phyloP scores from a whole-genome alignment of 768 basidiomycete genomes.

The Russula foetens region DNA sequence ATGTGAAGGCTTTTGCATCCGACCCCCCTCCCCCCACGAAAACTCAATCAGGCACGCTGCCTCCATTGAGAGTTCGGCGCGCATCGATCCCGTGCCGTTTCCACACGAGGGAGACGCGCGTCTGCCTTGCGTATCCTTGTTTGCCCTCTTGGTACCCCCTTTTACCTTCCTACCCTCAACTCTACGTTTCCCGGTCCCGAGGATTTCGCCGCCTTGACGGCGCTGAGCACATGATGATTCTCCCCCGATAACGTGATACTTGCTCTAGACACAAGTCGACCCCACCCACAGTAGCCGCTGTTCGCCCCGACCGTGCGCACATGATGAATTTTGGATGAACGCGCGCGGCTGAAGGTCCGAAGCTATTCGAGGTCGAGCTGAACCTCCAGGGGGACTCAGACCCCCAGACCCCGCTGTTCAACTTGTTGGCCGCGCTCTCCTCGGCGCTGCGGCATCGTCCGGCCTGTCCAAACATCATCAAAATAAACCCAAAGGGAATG shows the following conservation, averaged over 20 bases:
- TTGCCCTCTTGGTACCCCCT: background rate
- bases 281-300: no score
- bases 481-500: no score
- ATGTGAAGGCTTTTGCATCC: background rate
- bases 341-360: no score
- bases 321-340: no score
- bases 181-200: conserved; percentile 6
- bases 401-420: background rate
- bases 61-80: background rate
- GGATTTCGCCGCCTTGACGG: background rate
- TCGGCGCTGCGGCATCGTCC: background rate
- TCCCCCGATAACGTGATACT: background rate
- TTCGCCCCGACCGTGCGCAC: no score
- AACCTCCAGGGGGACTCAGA: background rate
- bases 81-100: conserved; percentile 6
- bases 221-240: background rate
- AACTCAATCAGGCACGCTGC: conserved; percentile 1
- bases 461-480: background rate
- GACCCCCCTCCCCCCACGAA: background rate
- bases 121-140: background rate
- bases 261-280: background rate
- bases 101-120: background rate
- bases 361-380: no score
- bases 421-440: background rate
- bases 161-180: background rate